These are phyloP conservation scores for Wallemia mellicola DNA, from an alignment of 1,284 basidiomycete genomes.

Conservation along the genomic window DNA sequence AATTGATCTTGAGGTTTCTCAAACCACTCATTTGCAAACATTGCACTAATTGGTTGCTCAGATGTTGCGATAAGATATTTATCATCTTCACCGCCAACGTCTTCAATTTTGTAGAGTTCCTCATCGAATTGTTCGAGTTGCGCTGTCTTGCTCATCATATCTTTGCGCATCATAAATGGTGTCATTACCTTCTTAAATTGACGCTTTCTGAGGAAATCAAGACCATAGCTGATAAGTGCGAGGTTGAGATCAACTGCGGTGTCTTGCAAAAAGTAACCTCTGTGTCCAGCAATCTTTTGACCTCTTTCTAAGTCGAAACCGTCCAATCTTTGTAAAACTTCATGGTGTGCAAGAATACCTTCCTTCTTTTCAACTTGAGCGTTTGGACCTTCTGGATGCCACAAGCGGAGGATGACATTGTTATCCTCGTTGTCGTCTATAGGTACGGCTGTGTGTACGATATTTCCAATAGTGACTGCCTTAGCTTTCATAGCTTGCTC, in stretches of 20 bases:
- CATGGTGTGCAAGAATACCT: slow-evolving; percentile 77
- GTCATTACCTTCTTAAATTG: slow-evolving; percentile 85
- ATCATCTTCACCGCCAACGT: slow-evolving; percentile 61
- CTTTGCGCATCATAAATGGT: slow-evolving; percentile 96
- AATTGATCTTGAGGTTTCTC: slow-evolving; percentile 70
- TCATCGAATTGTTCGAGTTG: slow-evolving; percentile 96
- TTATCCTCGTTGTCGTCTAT: slow-evolving; percentile 82
- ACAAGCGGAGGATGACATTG: slow-evolving; percentile 48
- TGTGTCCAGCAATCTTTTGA: slow-evolving; percentile 78
- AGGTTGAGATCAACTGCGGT: slow-evolving; percentile 94
- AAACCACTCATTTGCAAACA: slow-evolving; percentile 90
- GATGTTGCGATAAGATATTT: slow-evolving; percentile 98
- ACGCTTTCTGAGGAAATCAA: slow-evolving; percentile 60
- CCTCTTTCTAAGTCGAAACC: slow-evolving; percentile 90
- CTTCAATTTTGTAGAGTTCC: slow-evolving; percentile 80
- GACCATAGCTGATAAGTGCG: slow-evolving; percentile 76
- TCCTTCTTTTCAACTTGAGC: slow-evolving; percentile 23
- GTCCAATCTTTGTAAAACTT: slow-evolving; percentile 73
- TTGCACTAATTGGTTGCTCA: slow-evolving; percentile 89
- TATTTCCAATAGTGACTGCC: slow-evolving; percentile 61
- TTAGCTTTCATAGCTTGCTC: slow-evolving; percentile 50
- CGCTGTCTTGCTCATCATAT: slow-evolving; percentile 86
- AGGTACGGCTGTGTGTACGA: slow-evolving; percentile 61
- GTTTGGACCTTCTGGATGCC: slow-evolving; percentile 57
- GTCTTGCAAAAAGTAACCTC: slow-evolving; percentile 82